Conservation (phyloP, 1,139 yeast genomes). For the Sugiyamaella castrensis region DNA sequence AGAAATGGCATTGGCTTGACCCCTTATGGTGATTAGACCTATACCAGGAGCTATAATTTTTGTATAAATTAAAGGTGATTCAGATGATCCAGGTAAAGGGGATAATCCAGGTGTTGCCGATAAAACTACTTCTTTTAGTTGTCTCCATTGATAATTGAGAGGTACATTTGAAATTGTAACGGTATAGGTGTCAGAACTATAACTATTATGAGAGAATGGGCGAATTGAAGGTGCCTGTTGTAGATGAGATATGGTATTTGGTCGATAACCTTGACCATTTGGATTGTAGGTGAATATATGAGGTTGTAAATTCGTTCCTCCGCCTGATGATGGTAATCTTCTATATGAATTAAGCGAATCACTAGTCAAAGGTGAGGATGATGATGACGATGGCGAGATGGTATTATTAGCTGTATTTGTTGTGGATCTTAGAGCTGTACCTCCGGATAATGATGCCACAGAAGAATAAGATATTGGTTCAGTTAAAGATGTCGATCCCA, state of each 20-base stretch:
- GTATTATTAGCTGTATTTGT: not conserved
- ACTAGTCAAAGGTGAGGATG: not conserved
- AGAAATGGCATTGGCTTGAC: constrained; percentile 21
- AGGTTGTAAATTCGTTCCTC: not conserved
- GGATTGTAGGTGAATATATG: not conserved
- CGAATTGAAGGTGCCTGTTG: constrained; percentile 1
- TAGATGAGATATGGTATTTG: not conserved
- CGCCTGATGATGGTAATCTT: not conserved
- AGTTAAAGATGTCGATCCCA: too few relatives aligned
- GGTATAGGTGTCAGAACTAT: constrained; percentile 11
- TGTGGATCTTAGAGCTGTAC: not conserved
- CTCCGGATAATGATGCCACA: not conserved
- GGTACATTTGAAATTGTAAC: constrained; percentile 23
- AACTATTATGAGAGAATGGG: constrained; percentile 5
- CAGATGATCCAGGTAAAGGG: constrained; percentile 17
- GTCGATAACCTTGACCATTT: too few relatives aligned
- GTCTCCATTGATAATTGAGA: constrained; percentile 23
- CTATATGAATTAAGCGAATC: not conserved
- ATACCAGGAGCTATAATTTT: constrained; percentile 23
- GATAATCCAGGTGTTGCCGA: constrained; percentile 18
- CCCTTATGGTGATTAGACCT: constrained; percentile 21
- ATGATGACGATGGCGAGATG: not conserved
- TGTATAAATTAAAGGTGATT: constrained; percentile 20
- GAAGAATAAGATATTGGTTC: not conserved
- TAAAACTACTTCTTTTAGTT: constrained; percentile 20